Evolutionary conservation across 371 early-diverging fungal species (phyloP), one percentile per base, ranked within the genome.

Genomic region (Rhizopus sp.): DNA sequence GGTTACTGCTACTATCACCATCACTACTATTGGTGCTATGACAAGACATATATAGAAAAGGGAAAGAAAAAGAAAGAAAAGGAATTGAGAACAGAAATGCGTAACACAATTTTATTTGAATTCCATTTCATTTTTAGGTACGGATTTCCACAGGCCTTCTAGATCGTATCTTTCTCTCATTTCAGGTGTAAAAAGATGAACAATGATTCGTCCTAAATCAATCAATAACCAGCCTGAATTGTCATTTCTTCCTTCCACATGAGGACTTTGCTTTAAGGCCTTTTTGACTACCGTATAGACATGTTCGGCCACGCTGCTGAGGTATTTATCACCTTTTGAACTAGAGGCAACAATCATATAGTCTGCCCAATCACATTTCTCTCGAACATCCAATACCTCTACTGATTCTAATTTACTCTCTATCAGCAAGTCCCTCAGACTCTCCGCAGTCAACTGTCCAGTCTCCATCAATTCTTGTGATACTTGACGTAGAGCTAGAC

Each of bases 171-270:
- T 63, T 32, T 73, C 69, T 41, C 93, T 80, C 3, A 90, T 88
- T 64, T 95, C 93, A 1, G 89, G 87, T 3, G 93, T 94, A 77
- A 96, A 91, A 46, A 91, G 72, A 60, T 96, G 95, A 33, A 95
- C 80, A 12, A 94, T 81, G 57, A 90, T 83, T 8, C 80, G 72
- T 12, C 95, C 96, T 34, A 91, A 63, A 72, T 95, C 95, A 23
- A 96, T 73, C 23, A 90, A 80, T 16, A 93, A 66, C 96, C 96
- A 96, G 48, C 95, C 95, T 5, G 92, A 88, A 5, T 70, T 59
- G 37, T 85, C 84, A 50, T 90, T 88, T n/a, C 77, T 76, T 12
- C 94, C 94, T 62, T 94, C 92, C 42, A 92, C 80, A 30, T 71
- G 69, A 10, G 82, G 81, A 13, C 35, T 29, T 45, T 58, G 8